phyloP scores from a whole-genome alignment of 1,139 yeast genomes.

The Kluyveromyces marxianus region DNA sequence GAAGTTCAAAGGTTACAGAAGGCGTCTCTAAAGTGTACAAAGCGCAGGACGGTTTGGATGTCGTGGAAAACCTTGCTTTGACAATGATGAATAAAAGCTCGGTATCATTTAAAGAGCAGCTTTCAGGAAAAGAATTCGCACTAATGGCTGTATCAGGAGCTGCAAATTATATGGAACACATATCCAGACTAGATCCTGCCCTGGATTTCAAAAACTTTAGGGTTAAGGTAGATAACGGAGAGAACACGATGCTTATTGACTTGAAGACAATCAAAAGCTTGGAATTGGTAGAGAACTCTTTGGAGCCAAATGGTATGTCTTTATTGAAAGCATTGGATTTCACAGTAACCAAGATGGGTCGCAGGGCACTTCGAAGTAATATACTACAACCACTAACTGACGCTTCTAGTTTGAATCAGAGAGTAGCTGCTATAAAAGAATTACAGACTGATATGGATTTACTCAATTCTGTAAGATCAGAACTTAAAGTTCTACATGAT shows the following conservation, averaged over 20 bases:
- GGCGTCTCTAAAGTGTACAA: constrained; percentile 26
- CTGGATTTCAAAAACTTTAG: constrained; percentile 29
- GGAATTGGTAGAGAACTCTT: constrained; percentile 34
- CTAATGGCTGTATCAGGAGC: constrained; percentile 35
- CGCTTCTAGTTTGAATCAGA: constrained; percentile 27
- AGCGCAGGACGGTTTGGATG: constrained; percentile 20
- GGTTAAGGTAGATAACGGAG: constrained; percentile 35
- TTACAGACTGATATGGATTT: constrained; percentile 21
- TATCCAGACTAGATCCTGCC: constrained; percentile 4
- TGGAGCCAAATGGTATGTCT: constrained; percentile 27
- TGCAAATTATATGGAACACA: constrained; percentile 20
- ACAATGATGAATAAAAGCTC: constrained; percentile 16
- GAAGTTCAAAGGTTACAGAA: constrained; percentile 22
- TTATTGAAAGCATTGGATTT: constrained; percentile 33
- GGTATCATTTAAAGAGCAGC: constrained; percentile 18
- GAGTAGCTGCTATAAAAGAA: constrained; percentile 35
- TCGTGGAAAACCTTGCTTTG: constrained; percentile 15
- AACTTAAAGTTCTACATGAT: constrained; percentile 31
- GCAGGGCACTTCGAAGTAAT: constrained; percentile 34
- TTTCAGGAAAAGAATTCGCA: constrained; percentile 27
- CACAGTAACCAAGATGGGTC: constrained; percentile 42
- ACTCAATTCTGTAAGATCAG: constrained; percentile 18
- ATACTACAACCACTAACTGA: constrained; percentile 41
- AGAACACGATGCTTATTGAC: constrained; percentile 38
- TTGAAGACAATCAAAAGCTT: constrained; percentile 32